These are phyloP conservation scores for Paecilomyces niveus DNA, from an alignment of 2,329 filamentous ascomycete species.

Conservation along the genomic window DNA sequence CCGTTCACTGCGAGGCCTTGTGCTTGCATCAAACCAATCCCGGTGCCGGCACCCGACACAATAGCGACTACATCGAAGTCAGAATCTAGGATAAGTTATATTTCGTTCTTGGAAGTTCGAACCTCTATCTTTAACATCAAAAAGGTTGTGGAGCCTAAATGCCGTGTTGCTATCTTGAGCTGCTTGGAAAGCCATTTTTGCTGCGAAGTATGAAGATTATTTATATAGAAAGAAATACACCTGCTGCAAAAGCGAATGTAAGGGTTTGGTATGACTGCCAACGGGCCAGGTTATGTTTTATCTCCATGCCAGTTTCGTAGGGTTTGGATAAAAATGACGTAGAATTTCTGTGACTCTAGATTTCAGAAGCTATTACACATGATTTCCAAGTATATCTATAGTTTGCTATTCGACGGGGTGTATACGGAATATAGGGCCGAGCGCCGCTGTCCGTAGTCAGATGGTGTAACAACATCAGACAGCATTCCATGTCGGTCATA, in stretches of 20 bases:
- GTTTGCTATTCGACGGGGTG: background rate
- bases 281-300: background rate
- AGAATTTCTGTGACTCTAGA: background rate
- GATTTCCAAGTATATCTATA: background rate
- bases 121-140: background rate
- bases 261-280: background rate
- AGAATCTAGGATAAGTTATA: background rate
- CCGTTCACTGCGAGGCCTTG: slow-evolving; percentile 54
- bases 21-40: slow-evolving; percentile 59
- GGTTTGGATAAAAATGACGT: background rate
- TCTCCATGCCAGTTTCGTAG: background rate
- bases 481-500: background rate
- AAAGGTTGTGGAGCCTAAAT: background rate
- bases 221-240: background rate
- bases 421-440: no score
- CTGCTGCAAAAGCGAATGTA: no score
- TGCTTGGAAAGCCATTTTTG: background rate
- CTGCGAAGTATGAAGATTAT: background rate
- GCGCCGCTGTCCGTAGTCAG: no score
- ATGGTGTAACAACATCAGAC: no score
- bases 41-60: slow-evolving; percentile 54
- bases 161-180: background rate
- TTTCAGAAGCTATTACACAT: background rate
- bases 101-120: background rate
- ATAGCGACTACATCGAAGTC: slow-evolving; percentile 16